phyloP scores from a whole-genome alignment of 495 filamentous ascomycete species.

The Zalerion maritima region DNA sequence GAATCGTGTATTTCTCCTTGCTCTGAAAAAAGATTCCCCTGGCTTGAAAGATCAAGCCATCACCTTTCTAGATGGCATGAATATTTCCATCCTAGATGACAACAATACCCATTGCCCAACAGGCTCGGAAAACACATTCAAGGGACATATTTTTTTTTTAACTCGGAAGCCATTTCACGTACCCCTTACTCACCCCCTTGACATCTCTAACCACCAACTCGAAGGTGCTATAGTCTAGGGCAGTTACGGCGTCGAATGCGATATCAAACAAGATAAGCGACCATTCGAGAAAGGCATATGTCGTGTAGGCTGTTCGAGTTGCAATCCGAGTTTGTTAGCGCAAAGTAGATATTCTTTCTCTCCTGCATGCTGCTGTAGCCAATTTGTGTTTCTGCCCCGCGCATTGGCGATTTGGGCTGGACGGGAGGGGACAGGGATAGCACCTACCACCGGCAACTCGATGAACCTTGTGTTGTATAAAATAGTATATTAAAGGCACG shows the following conservation, averaged over 20 bases:
- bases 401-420: too few relatives aligned
- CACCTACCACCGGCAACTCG: slow-evolving; percentile 79
- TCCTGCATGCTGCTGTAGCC: too few relatives aligned
- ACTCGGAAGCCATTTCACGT: slow-evolving; percentile 94
- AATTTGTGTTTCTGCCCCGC: too few relatives aligned
- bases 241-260: slow-evolving; percentile 90
- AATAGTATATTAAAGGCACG: slow-evolving; percentile 86
- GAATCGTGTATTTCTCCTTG: too few relatives aligned
- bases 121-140: slow-evolving; percentile 39
- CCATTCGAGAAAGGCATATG: slow-evolving; percentile 97
- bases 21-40: too few relatives aligned
- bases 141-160: slow-evolving; percentile 25
- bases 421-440: neutral
- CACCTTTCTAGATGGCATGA: slow-evolving; percentile 16
- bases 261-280: slow-evolving; percentile 88
- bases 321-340: slow-evolving; percentile 10
- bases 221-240: slow-evolving; percentile 83
- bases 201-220: slow-evolving; percentile 82
- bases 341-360: neutral
- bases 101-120: too few relatives aligned
- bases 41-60: too few relatives aligned
- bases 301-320: slow-evolving; percentile 69
- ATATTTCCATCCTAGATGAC: neutral
- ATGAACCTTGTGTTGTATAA: slow-evolving; percentile 98
- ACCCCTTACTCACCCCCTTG: slow-evolving; percentile 92